Conservation (phyloP, 495 filamentous ascomycete species). For the Aspergillus diversus region DNA sequence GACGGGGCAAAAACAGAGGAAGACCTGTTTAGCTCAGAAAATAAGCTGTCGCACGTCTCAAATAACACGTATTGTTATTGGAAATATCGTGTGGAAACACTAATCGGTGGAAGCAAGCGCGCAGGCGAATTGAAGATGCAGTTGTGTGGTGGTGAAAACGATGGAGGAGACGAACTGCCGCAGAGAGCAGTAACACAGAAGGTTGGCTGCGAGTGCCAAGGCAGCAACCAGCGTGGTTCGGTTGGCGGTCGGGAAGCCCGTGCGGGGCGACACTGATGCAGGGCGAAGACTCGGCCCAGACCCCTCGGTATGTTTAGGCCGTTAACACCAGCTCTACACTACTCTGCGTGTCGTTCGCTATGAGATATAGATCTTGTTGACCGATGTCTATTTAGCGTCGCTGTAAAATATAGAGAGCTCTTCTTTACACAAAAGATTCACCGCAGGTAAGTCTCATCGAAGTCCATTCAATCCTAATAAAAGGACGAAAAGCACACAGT, state of each 20-base stretch:
- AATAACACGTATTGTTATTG: neutral
- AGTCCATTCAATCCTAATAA: neutral
- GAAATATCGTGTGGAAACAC: neutral
- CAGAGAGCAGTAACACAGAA: conserved; percentile 12
- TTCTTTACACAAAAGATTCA: neutral
- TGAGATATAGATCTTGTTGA: no score
- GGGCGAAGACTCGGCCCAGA: neutral
- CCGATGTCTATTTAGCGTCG: no score
- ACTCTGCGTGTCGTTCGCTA: no score
- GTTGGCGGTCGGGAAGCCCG: conserved; percentile 20
- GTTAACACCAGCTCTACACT: no score
- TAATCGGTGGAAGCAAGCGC: neutral
- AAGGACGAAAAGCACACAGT: neutral
- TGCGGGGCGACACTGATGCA: conserved; percentile 24
- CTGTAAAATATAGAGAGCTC: neutral
- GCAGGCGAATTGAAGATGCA: neutral
- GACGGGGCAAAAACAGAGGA: conserved; percentile 12
- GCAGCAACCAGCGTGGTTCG: conserved; percentile 11
- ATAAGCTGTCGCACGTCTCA: neutral
- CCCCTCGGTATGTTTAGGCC: neutral
- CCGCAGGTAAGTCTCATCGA: neutral
- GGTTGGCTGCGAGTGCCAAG: conserved; percentile 19
- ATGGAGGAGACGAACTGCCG: conserved; percentile 12
- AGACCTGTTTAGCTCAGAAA: conserved; percentile 1
- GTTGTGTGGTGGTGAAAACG: conserved; percentile 19